phyloP scores from a whole-genome alignment of 2,329 filamentous ascomycete species.

The Diaporthe velutina region DNA sequence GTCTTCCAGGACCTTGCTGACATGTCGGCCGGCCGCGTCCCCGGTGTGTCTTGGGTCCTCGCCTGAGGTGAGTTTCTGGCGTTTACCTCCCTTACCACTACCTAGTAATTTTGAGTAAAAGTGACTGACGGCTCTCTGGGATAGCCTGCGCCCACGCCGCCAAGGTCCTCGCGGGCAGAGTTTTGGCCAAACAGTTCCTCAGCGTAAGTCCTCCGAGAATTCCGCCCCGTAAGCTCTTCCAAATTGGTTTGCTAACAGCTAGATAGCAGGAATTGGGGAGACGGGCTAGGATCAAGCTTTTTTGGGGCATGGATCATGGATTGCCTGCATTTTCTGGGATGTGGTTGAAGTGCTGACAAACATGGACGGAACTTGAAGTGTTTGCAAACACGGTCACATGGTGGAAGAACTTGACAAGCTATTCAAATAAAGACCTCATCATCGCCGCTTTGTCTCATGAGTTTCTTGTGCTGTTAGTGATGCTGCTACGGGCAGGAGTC shows the following conservation, averaged over 20 bases:
- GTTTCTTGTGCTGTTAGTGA: neutral
- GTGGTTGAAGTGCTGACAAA: neutral
- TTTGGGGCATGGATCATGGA: neutral
- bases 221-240: neutral
- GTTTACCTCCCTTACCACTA: neutral
- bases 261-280: neutral
- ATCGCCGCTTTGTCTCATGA: neutral
- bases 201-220: neutral
- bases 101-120: too few species aligned
- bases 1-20: neutral
- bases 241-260: too few species aligned
- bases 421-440: neutral
- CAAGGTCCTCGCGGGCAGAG: neutral
- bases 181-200: neutral
- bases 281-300: neutral
- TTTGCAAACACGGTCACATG: neutral
- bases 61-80: neutral
- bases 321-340: neutral
- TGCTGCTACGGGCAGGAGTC: neutral
- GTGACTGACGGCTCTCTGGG: neutral
- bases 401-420: neutral
- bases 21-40: neutral
- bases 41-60: conserved; percentile 1
- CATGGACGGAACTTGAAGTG: neutral
- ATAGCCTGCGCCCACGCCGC: neutral